Conservation (phyloP, 345 rosid genomes). For the Hypericum androsaemum region DNA sequence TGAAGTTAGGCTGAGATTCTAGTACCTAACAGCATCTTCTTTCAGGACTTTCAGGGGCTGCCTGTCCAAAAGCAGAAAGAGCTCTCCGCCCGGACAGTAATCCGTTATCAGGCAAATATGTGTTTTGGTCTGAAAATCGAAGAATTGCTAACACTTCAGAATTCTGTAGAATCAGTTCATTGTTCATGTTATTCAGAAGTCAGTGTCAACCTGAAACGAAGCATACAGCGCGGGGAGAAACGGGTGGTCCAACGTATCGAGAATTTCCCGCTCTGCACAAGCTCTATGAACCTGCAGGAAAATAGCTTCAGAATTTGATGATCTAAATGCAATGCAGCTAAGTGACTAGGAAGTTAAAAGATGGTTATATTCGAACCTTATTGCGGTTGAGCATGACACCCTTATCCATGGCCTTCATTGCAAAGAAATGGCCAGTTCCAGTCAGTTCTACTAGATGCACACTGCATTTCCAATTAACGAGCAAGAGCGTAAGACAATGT, state of each 20-base stretch:
- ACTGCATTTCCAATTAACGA: conserved; percentile 31
- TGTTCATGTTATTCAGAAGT: too few relatives aligned
- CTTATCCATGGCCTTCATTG: conserved; percentile 99
- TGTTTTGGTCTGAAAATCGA: conserved; percentile 70
- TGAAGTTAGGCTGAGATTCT: neutral
- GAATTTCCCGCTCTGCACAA: conserved; percentile 90
- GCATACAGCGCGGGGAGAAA: conserved; percentile 96
- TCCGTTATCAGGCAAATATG: conserved; percentile 93
- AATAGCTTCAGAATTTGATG: neutral
- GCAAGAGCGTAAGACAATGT: too few relatives aligned
- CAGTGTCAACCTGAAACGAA: conserved; percentile 98
- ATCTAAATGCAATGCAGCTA: too few relatives aligned
- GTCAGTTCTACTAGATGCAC: conserved; percentile 82
- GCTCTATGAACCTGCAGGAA: conserved; percentile 82
- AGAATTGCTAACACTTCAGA: too few relatives aligned
- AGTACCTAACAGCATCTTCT: conserved; percentile 86
- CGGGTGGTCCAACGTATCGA: conserved; percentile 92
- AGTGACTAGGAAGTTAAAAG: too few relatives aligned
- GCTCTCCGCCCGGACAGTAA: conserved; percentile 92
- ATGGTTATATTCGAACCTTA: conserved; percentile 33
- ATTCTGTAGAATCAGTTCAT: too few relatives aligned
- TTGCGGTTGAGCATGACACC: conserved; percentile 79
- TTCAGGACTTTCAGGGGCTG: conserved; percentile 77
- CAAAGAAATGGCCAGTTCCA: conserved; percentile 62
- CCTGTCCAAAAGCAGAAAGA: conserved; percentile 75